These are phyloP conservation scores for Thuidium tamariscinum DNA, from an alignment of 225 moss, liverwort and hornwort genomes.

Conservation along the genomic window DNA sequence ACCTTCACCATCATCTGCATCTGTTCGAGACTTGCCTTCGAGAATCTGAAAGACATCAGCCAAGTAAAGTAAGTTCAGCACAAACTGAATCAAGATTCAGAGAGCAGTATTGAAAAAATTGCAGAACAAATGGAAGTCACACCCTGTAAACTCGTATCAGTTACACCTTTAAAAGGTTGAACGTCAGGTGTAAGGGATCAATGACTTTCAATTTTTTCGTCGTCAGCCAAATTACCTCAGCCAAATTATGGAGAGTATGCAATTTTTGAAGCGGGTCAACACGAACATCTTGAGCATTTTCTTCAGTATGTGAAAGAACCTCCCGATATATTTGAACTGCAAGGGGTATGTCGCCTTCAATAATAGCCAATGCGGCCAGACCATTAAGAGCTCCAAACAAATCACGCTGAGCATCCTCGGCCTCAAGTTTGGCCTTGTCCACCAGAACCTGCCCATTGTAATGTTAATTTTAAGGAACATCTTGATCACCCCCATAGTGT, in stretches of 20 bases:
- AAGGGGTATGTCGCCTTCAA: slow-evolving; percentile 51
- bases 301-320: slow-evolving; percentile 64
- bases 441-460: slow-evolving; percentile 53
- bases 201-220: background rate
- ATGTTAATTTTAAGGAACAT: background rate
- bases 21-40: slow-evolving; percentile 2
- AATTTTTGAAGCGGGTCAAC: slow-evolving; percentile 92
- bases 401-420: slow-evolving; percentile 69
- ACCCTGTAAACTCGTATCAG: background rate
- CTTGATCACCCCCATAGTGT: background rate
- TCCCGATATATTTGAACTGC: slow-evolving; percentile 82
- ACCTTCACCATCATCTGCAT: slow-evolving; percentile 9
- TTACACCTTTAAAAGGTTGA: background rate
- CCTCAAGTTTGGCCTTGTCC: slow-evolving; percentile 72
- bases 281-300: slow-evolving; percentile 65
- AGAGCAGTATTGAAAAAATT: background rate
- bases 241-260: slow-evolving; percentile 89
- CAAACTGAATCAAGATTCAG: background rate
- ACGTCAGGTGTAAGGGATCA: background rate
- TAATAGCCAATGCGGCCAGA: slow-evolving; percentile 71
- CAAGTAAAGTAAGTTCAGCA: background rate
- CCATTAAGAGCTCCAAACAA: slow-evolving; percentile 93
- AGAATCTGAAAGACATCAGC: slow-evolving; percentile 28
- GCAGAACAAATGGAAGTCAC: background rate
- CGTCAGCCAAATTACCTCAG: slow-evolving; percentile 33